Percentiles rank a stretch among this genome's conserved stretches.
These are phyloP conservation scores for Populus hybrid DNA, from an alignment of 441 rosid genomes.

Conservation along the genomic window DNA sequence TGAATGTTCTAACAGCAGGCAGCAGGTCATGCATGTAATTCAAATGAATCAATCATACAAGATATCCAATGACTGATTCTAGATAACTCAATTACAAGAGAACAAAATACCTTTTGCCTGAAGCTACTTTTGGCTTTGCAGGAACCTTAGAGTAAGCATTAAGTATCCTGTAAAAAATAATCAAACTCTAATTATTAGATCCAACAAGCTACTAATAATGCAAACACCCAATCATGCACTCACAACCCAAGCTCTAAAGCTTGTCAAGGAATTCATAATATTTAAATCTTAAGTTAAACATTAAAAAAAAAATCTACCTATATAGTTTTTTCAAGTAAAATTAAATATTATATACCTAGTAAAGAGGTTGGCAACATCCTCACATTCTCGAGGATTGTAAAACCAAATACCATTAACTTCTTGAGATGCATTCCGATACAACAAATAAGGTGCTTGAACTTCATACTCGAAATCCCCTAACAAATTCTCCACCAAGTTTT, in stretches of 20 bases:
- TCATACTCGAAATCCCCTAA: conserved; percentile 76
- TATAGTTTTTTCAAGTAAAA: background rate
- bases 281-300: background rate
- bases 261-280: background rate
- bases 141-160: conserved; percentile 66
- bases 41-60: background rate
- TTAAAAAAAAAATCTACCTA: background rate
- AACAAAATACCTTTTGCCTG: conserved; percentile 50
- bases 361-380: conserved; percentile 67
- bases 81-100: background rate
- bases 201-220: background rate
- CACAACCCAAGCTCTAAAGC: background rate
- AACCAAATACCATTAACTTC: conserved; percentile 86
- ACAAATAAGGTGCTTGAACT: conserved; percentile 62
- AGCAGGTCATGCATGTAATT: background rate
- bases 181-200: background rate
- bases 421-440: conserved; percentile 63
- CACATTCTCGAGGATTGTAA: conserved; percentile 62
- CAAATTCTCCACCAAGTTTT: conserved; percentile 66
- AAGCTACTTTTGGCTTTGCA: conserved; percentile 42
- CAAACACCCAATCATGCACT: background rate
- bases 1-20: background rate
- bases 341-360: conserved; percentile 34
- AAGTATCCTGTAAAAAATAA: conserved; percentile 48
- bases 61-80: background rate